Evolutionary conservation across 495 filamentous ascomycete genomes (phyloP).

Genomic region (Penicillium cinerascens): DNA sequence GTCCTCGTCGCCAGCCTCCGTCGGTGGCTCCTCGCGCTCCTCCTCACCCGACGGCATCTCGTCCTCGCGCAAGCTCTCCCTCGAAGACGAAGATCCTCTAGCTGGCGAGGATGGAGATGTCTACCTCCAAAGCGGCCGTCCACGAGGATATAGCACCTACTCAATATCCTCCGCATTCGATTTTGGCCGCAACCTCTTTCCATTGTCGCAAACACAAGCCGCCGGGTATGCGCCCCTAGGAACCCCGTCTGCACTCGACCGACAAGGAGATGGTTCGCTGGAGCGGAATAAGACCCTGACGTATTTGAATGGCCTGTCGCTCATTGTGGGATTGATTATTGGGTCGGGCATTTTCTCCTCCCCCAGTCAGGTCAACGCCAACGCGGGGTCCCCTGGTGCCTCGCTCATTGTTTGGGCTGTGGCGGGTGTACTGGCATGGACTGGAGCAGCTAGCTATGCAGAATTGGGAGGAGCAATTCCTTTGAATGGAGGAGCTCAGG

Average conservation of each 20-base stretch:
- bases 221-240: slow-evolving; percentile 80
- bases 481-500: slow-evolving; percentile 88
- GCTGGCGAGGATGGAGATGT: slow-evolving; percentile 50
- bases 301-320: slow-evolving; percentile 85
- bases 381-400: slow-evolving; percentile 89
- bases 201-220: slow-evolving; percentile 77
- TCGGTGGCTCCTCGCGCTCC: slow-evolving; percentile 56
- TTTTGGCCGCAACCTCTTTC: slow-evolving; percentile 86
- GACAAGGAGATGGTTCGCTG: slow-evolving; percentile 55
- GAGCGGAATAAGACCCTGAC: slow-evolving; percentile 96
- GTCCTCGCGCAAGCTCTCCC: slow-evolving; percentile 86
- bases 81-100: slow-evolving; percentile 81
- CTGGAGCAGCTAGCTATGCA: slow-evolving; percentile 91
- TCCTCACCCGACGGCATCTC: slow-evolving; percentile 82
- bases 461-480: slow-evolving; percentile 95
- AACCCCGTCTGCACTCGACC: slow-evolving; percentile 56
- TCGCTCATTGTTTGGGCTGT: slow-evolving; percentile 86
- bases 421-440: slow-evolving; percentile 91
- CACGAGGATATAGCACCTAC: slow-evolving; percentile 65
- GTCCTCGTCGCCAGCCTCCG: slow-evolving; percentile 59
- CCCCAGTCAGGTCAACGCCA: slow-evolving; percentile 87
- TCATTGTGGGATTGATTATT: slow-evolving; percentile 91
- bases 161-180: slow-evolving; percentile 92
- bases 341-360: slow-evolving; percentile 97
- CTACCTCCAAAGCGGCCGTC: slow-evolving; percentile 44